Percentiles rank a stretch among this genome's conserved stretches.
Conservation (phyloP, 495 filamentous ascomycete genomes). For the Aspergillus campestris region DNA sequence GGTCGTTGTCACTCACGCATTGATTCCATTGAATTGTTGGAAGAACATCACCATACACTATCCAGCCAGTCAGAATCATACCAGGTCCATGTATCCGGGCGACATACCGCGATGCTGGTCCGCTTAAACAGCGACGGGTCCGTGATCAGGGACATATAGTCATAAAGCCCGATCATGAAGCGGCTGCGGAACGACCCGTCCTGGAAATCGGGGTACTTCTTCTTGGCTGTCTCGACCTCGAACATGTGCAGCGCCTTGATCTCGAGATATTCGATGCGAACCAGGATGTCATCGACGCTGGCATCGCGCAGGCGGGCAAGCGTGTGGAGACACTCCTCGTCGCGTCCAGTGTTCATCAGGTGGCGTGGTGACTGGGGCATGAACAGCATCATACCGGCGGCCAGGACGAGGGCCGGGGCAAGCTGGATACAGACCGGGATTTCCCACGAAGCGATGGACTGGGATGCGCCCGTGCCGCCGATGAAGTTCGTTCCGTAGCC, state of each 20-base stretch:
- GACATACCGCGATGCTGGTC: conserved; percentile 25
- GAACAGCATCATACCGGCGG: conserved; percentile 45
- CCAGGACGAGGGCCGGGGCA: conserved; percentile 34
- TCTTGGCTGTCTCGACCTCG: conserved; percentile 45
- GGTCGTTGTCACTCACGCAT: conserved; percentile 17
- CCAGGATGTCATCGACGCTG: conserved; percentile 50
- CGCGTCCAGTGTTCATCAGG: conserved; percentile 61
- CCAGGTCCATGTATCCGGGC: background rate
- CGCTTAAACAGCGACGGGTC: conserved; percentile 31
- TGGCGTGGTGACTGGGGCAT: conserved; percentile 79
- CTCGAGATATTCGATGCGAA: conserved; percentile 58
- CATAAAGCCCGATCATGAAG: conserved; percentile 22
- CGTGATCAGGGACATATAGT: conserved; percentile 25
- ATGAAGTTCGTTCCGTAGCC: conserved; percentile 40
- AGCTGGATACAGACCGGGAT: conserved; percentile 38
- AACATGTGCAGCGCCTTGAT: conserved; percentile 52
- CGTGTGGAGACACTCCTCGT: conserved; percentile 59
- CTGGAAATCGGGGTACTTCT: conserved; percentile 25
- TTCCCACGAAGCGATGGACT: conserved; percentile 37
- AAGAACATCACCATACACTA: conserved; percentile 35
- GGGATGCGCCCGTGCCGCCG: conserved; percentile 31
- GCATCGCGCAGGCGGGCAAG: conserved; percentile 59
- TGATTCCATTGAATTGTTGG: conserved; percentile 60
- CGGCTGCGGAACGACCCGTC: conserved; percentile 22
- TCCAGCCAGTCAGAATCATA: conserved; percentile 4